phyloP scores from a whole-genome alignment of 1,284 basidiomycete species.

The Sanghuangporus sanghuang region DNA sequence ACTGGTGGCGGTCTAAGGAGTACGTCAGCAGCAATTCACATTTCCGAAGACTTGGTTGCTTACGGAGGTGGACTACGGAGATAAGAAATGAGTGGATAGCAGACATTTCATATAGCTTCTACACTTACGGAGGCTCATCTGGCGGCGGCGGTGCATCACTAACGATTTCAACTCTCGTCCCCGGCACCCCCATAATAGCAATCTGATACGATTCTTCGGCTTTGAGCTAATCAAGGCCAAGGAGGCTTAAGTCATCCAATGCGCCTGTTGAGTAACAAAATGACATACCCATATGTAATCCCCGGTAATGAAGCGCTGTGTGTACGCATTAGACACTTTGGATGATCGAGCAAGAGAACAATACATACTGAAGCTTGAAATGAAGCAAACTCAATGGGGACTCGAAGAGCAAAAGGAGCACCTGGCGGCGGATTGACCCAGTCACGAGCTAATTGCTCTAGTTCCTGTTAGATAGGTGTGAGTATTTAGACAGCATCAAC shows the following conservation, averaged over 20 bases:
- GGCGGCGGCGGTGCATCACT: constrained; percentile 75
- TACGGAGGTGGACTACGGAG: constrained; percentile 62
- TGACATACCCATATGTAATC: constrained; percentile 70
- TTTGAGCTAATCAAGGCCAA: constrained; percentile 48
- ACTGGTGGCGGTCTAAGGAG: constrained; percentile 66
- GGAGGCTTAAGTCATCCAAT: constrained; percentile 6
- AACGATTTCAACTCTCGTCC: constrained; percentile 75
- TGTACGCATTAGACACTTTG: constrained; percentile 15
- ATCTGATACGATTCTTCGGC: constrained; percentile 82
- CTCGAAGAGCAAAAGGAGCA: constrained; percentile 62
- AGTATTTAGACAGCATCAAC: constrained; percentile 4
- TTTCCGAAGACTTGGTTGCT: constrained; percentile 28
- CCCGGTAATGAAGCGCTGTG: constrained; percentile 66
- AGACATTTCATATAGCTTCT: background rate
- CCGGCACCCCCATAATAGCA: constrained; percentile 70
- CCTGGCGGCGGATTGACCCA: constrained; percentile 81
- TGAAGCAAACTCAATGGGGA: constrained; percentile 78
- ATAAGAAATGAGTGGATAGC: constrained; percentile 18
- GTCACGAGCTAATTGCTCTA: constrained; percentile 69
- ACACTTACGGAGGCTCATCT: constrained; percentile 70
- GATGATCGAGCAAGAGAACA: constrained; percentile 11
- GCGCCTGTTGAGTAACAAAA: background rate
- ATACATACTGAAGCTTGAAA: constrained; percentile 66
- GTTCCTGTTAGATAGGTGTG: constrained; percentile 45
- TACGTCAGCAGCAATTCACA: background rate